phyloP scores from a whole-genome alignment of 208 protist species.

The Trichomonas vaginalis region DNA sequence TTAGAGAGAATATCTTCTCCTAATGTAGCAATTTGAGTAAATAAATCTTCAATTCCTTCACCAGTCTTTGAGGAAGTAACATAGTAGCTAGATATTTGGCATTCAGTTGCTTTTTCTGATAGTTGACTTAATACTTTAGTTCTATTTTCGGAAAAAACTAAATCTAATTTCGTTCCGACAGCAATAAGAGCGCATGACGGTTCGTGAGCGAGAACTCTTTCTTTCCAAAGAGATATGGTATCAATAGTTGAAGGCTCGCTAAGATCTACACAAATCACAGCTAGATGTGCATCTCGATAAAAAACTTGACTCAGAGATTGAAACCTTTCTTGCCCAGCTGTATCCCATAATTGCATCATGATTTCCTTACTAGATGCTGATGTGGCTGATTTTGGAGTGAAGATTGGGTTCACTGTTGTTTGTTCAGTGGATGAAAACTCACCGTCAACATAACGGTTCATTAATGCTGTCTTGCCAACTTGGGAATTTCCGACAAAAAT shows the following conservation, averaged over 20 bases:
- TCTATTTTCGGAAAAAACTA: neutral
- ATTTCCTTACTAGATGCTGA: neutral
- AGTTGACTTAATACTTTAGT: neutral
- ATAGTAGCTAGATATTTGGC: neutral
- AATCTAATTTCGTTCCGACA: neutral
- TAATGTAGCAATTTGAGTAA: neutral
- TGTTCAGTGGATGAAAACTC: neutral
- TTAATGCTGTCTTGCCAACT: neutral
- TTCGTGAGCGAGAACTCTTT: neutral
- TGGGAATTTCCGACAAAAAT: slow-evolving; percentile 1
- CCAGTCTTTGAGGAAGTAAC: neutral
- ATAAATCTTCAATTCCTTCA: neutral
- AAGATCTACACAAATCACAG: neutral
- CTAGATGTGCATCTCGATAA: neutral
- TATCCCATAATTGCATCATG: neutral
- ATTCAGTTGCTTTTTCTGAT: neutral
- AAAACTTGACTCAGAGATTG: neutral
- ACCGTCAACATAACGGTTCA: neutral
- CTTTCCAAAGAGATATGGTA: neutral
- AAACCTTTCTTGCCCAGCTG: neutral
- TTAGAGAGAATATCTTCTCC: neutral
- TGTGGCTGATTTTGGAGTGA: neutral
- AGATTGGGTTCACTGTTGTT: neutral
- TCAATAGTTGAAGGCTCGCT: neutral
- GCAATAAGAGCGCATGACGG: neutral